These are phyloP conservation scores for Suillus subaureus DNA, from an alignment of 768 basidiomycete species.

Conservation along the genomic window DNA sequence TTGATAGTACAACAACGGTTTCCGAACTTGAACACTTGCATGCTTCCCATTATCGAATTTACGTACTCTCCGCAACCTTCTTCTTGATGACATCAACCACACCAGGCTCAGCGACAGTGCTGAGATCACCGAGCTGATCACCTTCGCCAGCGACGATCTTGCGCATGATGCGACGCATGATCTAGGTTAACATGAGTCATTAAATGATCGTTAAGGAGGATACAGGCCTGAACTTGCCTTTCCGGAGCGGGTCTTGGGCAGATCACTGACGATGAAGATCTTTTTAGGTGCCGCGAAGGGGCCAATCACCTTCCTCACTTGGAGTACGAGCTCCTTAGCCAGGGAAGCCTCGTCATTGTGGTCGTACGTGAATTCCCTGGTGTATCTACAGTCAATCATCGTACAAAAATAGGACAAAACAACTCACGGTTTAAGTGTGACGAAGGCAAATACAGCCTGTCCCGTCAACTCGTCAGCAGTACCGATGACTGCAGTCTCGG, in stretches of 20 bases:
- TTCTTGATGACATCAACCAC: conserved; percentile 85
- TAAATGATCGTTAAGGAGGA: neutral
- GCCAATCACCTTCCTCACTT: conserved; percentile 97
- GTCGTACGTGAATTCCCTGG: conserved; percentile 81
- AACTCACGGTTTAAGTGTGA: conserved; percentile 89
- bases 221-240: conserved; percentile 52
- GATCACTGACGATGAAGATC: conserved; percentile 77
- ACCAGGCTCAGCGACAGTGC: conserved; percentile 86
- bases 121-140: conserved; percentile 94
- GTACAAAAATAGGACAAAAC: neutral
- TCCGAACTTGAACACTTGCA: conserved; percentile 2
- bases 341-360: conserved; percentile 67
- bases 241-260: conserved; percentile 94
- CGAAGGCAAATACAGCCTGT: conserved; percentile 93
- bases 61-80: conserved; percentile 59
- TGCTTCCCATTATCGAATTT: conserved; percentile 16
- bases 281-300: conserved; percentile 98
- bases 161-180: conserved; percentile 94
- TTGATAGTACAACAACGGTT: neutral
- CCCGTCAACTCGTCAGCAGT: conserved; percentile 87
- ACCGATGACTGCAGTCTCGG: conserved; percentile 94
- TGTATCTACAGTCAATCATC: neutral
- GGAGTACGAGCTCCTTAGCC: conserved; percentile 86
- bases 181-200: conserved; percentile 41
- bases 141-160: conserved; percentile 95